These are phyloP conservation scores for Aureobasidium melanogenum DNA, from an alignment of 2,329 filamentous ascomycete species.

Conservation along the genomic window DNA sequence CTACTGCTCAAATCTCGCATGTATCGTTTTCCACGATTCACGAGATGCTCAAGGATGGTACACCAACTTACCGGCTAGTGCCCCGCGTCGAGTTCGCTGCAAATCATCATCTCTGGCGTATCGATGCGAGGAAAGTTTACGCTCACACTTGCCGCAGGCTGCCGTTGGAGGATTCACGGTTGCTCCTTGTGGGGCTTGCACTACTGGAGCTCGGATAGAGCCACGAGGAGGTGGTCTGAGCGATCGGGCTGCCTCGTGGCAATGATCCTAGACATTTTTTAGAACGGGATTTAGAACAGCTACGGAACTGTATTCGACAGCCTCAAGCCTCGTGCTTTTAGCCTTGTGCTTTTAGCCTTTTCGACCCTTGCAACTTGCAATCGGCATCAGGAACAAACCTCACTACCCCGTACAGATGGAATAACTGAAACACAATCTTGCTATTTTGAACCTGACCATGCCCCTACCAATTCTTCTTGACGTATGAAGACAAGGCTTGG, in stretches of 20 bases:
- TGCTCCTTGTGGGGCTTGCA: background rate
- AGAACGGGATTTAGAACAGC: slow-evolving; percentile 5
- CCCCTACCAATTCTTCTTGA: background rate
- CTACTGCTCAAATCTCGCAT: background rate
- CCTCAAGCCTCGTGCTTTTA: background rate
- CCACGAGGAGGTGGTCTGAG: background rate
- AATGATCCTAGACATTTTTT: slow-evolving; percentile 1
- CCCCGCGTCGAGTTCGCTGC: slow-evolving; percentile 5
- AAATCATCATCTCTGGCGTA: slow-evolving; percentile 9
- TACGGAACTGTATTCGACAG: background rate
- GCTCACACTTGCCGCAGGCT: background rate
- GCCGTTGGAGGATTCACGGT: background rate
- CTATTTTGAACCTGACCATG: background rate
- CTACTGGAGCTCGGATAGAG: slow-evolving; percentile 4
- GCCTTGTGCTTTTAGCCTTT: background rate
- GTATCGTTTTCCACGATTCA: background rate
- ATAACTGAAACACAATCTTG: background rate
- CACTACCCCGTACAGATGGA: background rate
- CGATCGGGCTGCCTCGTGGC: slow-evolving; percentile 3
- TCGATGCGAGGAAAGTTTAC: background rate
- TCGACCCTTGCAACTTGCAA: background rate
- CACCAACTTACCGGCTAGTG: slow-evolving; percentile 2
- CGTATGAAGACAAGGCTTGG: background rate
- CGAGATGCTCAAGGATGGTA: background rate
- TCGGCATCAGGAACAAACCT: background rate